These are phyloP conservation scores for Camellia japonica DNA, from an alignment of 148 eudicot species.

Conservation along the genomic window DNA sequence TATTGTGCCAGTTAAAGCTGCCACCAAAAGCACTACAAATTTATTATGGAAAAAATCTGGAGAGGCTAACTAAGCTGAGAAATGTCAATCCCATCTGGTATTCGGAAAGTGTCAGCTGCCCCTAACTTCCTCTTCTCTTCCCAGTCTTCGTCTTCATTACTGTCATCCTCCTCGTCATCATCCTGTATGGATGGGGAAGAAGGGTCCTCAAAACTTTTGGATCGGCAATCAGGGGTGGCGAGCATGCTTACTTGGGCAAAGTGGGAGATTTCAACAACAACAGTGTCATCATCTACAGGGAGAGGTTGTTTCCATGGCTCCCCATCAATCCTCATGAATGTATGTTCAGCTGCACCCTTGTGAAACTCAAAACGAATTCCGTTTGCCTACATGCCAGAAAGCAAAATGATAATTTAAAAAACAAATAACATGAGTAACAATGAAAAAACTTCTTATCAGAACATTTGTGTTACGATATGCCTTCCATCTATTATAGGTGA, in stretches of 20 bases:
- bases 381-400: slow-evolving; percentile 33
- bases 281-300: slow-evolving; percentile 40
- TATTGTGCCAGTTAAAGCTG: not conserved
- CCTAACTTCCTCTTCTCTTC: slow-evolving; percentile 46
- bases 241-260: slow-evolving; percentile 45
- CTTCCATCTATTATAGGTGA: not conserved
- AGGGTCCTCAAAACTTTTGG: slow-evolving; percentile 37
- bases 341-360: slow-evolving; percentile 43
- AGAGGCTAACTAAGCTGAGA: slow-evolving; percentile 28
- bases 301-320: slow-evolving; percentile 69
- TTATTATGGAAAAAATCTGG: not conserved
- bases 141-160: slow-evolving; percentile 22
- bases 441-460: not conserved
- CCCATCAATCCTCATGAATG: slow-evolving; percentile 58
- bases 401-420: not conserved
- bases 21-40: too few species aligned
- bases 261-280: slow-evolving; percentile 46
- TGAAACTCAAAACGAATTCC: slow-evolving; percentile 49
- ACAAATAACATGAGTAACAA: not conserved
- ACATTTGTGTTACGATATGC: not conserved
- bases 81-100: slow-evolving; percentile 30
- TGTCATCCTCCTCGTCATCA: slow-evolving; percentile 9
- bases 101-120: slow-evolving; percentile 37
- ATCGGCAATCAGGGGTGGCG: slow-evolving; percentile 25
- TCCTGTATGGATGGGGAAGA: slow-evolving; percentile 24